Conservation (phyloP, 805 yeast genomes). For the Ogataea populi-albae region DNA sequence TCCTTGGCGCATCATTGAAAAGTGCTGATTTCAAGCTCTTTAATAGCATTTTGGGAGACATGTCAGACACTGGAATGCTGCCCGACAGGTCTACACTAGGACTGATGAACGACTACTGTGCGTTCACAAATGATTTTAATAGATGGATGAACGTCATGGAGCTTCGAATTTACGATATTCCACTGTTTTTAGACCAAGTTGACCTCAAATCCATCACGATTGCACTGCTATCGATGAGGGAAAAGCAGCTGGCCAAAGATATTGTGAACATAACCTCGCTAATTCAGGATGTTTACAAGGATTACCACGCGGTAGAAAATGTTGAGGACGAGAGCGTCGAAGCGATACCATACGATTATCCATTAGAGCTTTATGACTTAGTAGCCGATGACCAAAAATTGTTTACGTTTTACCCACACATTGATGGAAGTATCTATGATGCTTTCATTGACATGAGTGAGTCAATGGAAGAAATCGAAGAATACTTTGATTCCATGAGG, state of each 20-base stretch:
- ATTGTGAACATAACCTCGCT: constrained; percentile 18
- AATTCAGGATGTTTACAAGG: constrained; percentile 15
- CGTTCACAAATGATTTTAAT: constrained; percentile 11
- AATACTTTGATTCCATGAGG: constrained; percentile 6
- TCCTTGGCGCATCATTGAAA: constrained; percentile 18
- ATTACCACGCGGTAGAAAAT: constrained; percentile 9
- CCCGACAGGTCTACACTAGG: constrained; percentile 21
- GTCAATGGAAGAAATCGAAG: constrained; percentile 11
- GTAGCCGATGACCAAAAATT: constrained; percentile 17
- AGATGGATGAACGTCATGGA: constrained; percentile 22
- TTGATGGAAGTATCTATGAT: constrained; percentile 16
- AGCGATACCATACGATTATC: constrained; percentile 19
- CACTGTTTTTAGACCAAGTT: constrained; percentile 11
- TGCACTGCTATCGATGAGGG: constrained; percentile 15
- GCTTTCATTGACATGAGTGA: constrained; percentile 12
- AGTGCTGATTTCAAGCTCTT: constrained; percentile 15
- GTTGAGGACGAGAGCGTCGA: constrained; percentile 11
- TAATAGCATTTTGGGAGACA: constrained; percentile 16
- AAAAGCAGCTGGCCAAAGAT: constrained; percentile 18
- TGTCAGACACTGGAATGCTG: constrained; percentile 10
- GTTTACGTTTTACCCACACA: constrained; percentile 21
- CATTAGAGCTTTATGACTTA: constrained; percentile 25
- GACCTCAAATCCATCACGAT: constrained; percentile 17
- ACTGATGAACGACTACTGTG: constrained; percentile 15
- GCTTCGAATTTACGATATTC: constrained; percentile 14